These are phyloP conservation scores for Penicillium decumbens DNA, from an alignment of 2,329 filamentous ascomycete genomes.

Conservation along the genomic window DNA sequence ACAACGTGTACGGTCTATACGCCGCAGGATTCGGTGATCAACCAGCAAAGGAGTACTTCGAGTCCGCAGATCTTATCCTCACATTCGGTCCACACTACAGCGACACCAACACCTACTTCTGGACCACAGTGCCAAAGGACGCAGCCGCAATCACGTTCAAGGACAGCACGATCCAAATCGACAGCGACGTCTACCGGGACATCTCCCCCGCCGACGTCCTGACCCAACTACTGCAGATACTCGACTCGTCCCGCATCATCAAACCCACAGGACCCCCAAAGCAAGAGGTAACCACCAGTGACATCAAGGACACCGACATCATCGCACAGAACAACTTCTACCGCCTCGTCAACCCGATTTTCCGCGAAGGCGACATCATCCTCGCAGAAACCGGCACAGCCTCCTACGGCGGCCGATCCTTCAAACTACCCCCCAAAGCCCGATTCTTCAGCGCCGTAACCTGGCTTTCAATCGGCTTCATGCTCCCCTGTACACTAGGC, in stretches of 20 bases:
- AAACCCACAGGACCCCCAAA: conserved; percentile 38
- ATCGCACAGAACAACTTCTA: conserved; percentile 50
- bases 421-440: conserved; percentile 48
- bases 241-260: conserved; percentile 54
- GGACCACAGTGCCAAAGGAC: conserved; percentile 72
- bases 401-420: conserved; percentile 51
- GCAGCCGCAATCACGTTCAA: conserved; percentile 78
- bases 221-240: conserved; percentile 60
- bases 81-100: conserved; percentile 35
- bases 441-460: conserved; percentile 51
- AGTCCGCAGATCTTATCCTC: conserved; percentile 40
- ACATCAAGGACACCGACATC: conserved; percentile 44
- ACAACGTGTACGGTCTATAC: conserved; percentile 51
- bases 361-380: conserved; percentile 53
- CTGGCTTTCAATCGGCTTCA: conserved; percentile 60
- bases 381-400: conserved; percentile 58
- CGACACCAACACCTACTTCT: conserved; percentile 58
- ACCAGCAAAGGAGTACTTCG: conserved; percentile 32
- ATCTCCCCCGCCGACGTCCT: conserved; percentile 75
- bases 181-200: conserved; percentile 73
- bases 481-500: conserved; percentile 55
- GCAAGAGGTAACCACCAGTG: conserved; percentile 9
- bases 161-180: conserved; percentile 65
- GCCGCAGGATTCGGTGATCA: conserved; percentile 41
- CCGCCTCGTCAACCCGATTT: conserved; percentile 45